Conservation (phyloP, 78 protist species). For the Emiliania huxleyi region DNA sequence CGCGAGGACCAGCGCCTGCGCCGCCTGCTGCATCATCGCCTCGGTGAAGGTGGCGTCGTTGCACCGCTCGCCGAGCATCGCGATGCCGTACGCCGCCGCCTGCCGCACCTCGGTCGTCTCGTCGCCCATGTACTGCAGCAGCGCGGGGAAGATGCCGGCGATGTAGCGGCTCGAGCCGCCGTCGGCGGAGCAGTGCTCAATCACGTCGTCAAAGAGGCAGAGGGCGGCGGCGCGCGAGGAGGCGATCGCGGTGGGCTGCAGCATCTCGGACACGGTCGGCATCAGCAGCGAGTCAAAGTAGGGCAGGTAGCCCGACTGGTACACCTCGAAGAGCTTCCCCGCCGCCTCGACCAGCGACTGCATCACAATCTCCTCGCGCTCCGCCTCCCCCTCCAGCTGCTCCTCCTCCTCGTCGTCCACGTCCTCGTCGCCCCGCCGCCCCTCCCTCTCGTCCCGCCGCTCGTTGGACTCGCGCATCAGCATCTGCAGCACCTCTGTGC, state of each 20-base stretch:
- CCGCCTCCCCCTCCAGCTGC: neutral
- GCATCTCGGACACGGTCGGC: neutral
- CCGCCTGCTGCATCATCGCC: neutral
- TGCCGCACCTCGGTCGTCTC: constrained; percentile 41
- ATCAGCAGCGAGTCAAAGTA: neutral
- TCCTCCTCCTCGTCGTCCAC: neutral
- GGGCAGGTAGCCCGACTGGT: neutral
- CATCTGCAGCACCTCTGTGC: neutral
- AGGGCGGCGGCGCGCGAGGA: constrained; percentile 67
- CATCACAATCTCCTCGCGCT: neutral
- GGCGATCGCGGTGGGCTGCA: neutral
- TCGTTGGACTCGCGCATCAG: neutral
- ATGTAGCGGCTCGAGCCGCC: neutral
- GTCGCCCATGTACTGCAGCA: neutral
- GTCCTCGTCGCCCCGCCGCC: neutral
- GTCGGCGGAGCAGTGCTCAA: constrained; percentile 51
- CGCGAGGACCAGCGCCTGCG: neutral
- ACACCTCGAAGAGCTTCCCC: neutral
- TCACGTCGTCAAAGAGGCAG: constrained; percentile 78
- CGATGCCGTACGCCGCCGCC: constrained; percentile 81
- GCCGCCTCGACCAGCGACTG: neutral
- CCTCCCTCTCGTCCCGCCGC: neutral
- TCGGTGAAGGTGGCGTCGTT: constrained; percentile 22
- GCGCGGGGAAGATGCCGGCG: neutral
- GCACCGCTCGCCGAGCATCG: constrained; percentile 64